phyloP scores from a whole-genome alignment of 179 eudicot species.

The Vitellaria paradoxa region DNA sequence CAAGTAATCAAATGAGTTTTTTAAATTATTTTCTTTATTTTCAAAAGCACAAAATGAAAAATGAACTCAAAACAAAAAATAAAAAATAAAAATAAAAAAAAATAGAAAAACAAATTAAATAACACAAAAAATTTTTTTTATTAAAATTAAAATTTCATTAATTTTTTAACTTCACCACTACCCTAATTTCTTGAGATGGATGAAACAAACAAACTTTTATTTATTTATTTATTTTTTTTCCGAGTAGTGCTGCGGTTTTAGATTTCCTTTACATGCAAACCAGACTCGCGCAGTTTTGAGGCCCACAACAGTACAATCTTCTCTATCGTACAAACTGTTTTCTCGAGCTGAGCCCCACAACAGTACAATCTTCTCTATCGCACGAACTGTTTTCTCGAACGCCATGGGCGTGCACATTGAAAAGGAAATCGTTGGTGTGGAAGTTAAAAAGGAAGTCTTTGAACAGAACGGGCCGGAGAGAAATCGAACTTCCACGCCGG shows the following conservation, averaged over 20 bases:
- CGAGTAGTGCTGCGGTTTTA: not conserved
- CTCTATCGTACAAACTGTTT: not conserved
- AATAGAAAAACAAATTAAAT: too few species aligned
- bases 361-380: not conserved
- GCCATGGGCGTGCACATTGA: constrained; percentile 10
- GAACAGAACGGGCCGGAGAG: not conserved
- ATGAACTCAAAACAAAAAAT: too few species aligned
- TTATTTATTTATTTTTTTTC: not conserved
- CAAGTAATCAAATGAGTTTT: too few species aligned
- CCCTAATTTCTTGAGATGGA: too few species aligned
- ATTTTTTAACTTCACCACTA: too few species aligned
- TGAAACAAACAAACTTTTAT: too few species aligned
- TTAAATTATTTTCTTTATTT: too few species aligned
- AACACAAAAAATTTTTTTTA: too few species aligned
- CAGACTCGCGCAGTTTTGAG: constrained; percentile 10
- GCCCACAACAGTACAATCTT: not conserved
- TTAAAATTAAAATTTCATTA: too few species aligned
- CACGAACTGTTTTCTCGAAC: not conserved
- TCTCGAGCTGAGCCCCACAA: not conserved
- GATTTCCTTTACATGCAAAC: not conserved
- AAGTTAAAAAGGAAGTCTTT: not conserved
- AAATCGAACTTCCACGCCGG: not conserved
- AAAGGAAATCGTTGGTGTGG: not conserved
- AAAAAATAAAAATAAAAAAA: too few species aligned
- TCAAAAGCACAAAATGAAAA: too few species aligned